Evolutionary conservation across 257 asterid genomes (phyloP), one percentile per base, ranked within the genome.

Genomic region (Penstemon newberryi): DNA sequence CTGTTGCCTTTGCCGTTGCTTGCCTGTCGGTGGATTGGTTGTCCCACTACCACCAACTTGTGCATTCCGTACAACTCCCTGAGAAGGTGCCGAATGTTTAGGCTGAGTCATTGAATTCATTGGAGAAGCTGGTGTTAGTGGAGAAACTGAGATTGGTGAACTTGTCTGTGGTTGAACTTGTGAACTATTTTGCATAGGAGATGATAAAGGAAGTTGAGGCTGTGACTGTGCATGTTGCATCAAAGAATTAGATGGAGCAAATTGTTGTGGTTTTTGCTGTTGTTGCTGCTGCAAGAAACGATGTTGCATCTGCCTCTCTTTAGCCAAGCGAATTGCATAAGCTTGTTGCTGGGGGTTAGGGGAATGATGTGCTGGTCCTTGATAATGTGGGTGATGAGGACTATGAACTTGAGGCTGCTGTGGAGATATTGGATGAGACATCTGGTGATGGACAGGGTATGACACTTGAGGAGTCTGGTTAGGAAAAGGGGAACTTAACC

Each of bases 231-330:
- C 87, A 67, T 85, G 91, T 53, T 90, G 80, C 75, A 76, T 75
- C 84, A 84, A 61, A 69, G 95, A 60, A 80, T 68, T 82, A 5
- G 97, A 79, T 15, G 98, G 67, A 67, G 84, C 77, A 44, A 83
- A 80, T 52, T 84, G 89, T 49, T 76, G 78, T 33, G 74, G 79
- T 18, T 69, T 84, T 56, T 81, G 84, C 15, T 80, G 78, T 11
- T 69, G 84, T 7, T 80, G 85, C 66, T 85, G 91, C 50, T 83
- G 86, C 54, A 79, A 64, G 59, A 81, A 65, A 41, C 84, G 89
- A 33, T 81, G 92, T 50, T 82, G 89, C 55, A 80, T 67, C 70
- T 84, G 96, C 80, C 92, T 82, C 75, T 89, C 97, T 81, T 87
- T 94, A 53, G 90, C 96, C 66, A 95, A 46, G 71, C 85, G 95